Evolutionary conservation across 2,329 filamentous ascomycete genomes (phyloP), one percentile per base, ranked within the genome.

Genomic region (Thermoascus crustaceus): DNA sequence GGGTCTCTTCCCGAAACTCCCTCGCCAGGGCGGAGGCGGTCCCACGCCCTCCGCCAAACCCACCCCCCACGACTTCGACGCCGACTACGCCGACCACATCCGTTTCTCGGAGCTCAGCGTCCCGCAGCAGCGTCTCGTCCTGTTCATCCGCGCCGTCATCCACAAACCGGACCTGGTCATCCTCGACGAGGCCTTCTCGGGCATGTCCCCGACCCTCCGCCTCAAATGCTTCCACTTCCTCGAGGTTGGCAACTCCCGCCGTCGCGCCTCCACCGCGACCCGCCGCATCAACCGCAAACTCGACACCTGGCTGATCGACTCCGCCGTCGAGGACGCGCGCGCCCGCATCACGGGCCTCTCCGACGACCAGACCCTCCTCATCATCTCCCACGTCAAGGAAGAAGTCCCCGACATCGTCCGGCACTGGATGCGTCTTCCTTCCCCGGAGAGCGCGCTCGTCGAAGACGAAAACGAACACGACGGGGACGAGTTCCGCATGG

Each of bases 161-260:
- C 88, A 89, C 61, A 75, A 75, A 41, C 82, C 85, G 0, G 85
- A 91, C 48, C 73, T 94, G 27, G 73, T 94, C 3, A 80, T 94
- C 11, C 72, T 94, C 1, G 87, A 94, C 52, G 87, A 94, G 64
- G 81, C 87, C 0, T 93, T 89, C 37, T 85, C 83, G 30, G 85
- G 86, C 34, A 87, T 94, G 75, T 81, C 89, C 45, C 80, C 83
- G 18, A 71, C 69, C 0, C 77, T 91, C 5, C 73, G 89, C n/a
- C 83, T 94, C 56, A 88, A 87, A 54, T 95, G 88, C 51, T 73
- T 91, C 40, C 63, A 82, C 0, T 94, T 94, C 60, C 74, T 98
- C 2, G 78, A 75, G 26, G 60, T 71, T 16, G 82, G 82, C 7
- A 73, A 82, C 52, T 58, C 53, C 4, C 63, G 55, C 11, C 65